Conservation (phyloP, 2,329 filamentous ascomycete species). For the Bisporella sp. region DNA sequence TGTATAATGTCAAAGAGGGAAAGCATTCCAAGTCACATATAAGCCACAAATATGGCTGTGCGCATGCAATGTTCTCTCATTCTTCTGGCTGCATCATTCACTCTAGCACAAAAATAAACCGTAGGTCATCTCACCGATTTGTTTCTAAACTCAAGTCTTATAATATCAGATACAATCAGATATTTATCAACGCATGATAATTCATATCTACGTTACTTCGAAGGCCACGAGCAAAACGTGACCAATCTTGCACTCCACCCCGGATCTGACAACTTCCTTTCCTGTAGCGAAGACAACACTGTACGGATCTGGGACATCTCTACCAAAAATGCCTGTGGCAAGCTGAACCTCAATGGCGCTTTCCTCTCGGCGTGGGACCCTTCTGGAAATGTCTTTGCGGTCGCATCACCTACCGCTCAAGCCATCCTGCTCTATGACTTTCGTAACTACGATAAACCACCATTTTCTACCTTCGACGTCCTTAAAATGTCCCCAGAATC, state of each 20-base stretch:
- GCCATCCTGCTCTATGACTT: constrained; percentile 85
- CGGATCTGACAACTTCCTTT: constrained; percentile 84
- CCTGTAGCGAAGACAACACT: constrained; percentile 84
- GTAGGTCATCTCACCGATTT: constrained; percentile 37
- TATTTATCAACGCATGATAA: constrained; percentile 93
- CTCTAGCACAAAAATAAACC: constrained; percentile 89
- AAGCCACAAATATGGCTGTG: constrained; percentile 95
- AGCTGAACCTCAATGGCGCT: constrained; percentile 72
- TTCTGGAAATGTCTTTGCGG: constrained; percentile 83
- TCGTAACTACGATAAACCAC: constrained; percentile 86
- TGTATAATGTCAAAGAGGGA: constrained; percentile 90
- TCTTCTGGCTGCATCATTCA: constrained; percentile 83
- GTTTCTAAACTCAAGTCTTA: not conserved
- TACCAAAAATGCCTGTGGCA: constrained; percentile 69
- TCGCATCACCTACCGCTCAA: constrained; percentile 75
- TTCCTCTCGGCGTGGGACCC: constrained; percentile 88
- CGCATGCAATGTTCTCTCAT: constrained; percentile 91
- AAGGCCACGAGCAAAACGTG: constrained; percentile 78
- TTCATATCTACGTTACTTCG: constrained; percentile 92
- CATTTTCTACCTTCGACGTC: constrained; percentile 82
- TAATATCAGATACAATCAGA: constrained; percentile 64
- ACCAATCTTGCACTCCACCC: constrained; percentile 81
- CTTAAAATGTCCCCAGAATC: constrained; percentile 44
- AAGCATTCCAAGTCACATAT: constrained; percentile 82
- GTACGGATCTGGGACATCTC: constrained; percentile 81